Evolutionary conservation across 2,329 filamentous ascomycete species (phyloP).

Genomic region (Talaromyces sp.): DNA sequence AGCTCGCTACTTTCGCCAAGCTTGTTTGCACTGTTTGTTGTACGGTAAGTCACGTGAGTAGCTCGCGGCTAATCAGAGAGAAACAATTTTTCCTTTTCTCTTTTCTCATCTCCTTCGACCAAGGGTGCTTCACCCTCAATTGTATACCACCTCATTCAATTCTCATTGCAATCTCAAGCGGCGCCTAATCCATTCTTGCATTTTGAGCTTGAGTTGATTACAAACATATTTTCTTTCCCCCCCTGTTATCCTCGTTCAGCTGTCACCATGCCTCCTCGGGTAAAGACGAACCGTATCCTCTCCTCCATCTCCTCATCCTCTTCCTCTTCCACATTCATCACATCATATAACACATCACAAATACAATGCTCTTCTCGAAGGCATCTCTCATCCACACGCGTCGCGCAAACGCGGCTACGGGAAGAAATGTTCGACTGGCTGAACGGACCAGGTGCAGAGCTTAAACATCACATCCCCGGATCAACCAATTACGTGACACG

Average conservation of each 20-base stretch:
- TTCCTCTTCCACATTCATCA: slow-evolving; percentile 26
- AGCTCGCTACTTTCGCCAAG: neutral
- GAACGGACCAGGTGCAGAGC: slow-evolving; percentile 37
- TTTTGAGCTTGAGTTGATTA: neutral
- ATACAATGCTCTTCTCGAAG: slow-evolving; percentile 26
- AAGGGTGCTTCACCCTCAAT: slow-evolving; percentile 21
- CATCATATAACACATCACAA: slow-evolving; percentile 21
- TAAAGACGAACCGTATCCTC: slow-evolving; percentile 31
- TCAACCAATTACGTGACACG: slow-evolving; percentile 33
- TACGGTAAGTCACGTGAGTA: slow-evolving; percentile 15
- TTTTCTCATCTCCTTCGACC: slow-evolving; percentile 9
- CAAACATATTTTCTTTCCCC: neutral
- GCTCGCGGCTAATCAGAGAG: slow-evolving; percentile 6
- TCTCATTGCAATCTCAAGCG: neutral
- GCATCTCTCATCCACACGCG: slow-evolving; percentile 35
- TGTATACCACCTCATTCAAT: neutral
- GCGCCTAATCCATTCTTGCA: neutral
- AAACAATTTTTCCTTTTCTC: slow-evolving; percentile 18
- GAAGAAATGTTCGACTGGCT: slow-evolving; percentile 61
- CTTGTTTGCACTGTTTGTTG: slow-evolving; percentile 16
- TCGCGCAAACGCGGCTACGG: slow-evolving; percentile 50
- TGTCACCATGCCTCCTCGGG: slow-evolving; percentile 40
- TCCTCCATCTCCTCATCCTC: slow-evolving; percentile 34
- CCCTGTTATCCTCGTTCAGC: neutral
- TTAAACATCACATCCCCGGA: slow-evolving; percentile 35